Conservation (phyloP, 1,139 yeast genomes). For the Spencermartinsiella ligniputridi region DNA sequence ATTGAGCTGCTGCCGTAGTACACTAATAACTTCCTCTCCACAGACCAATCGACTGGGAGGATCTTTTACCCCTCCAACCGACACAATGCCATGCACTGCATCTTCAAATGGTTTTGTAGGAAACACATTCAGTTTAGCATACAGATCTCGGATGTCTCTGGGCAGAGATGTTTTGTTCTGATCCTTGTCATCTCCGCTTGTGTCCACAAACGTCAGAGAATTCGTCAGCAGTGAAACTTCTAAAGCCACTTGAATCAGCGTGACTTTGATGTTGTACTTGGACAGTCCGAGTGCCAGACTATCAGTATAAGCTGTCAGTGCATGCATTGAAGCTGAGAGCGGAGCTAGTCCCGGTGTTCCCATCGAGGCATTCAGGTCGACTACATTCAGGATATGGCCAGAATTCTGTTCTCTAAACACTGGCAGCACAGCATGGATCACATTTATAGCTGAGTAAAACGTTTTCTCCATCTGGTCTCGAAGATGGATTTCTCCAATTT, state of each 20-base stretch:
- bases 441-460: constrained; percentile 29
- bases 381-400: constrained; percentile 33
- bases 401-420: constrained; percentile 22
- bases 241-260: constrained; percentile 31
- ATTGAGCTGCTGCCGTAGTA: constrained; percentile 28
- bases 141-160: constrained; percentile 20
- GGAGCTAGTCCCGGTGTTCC: constrained; percentile 32
- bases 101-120: constrained; percentile 26
- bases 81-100: constrained; percentile 25
- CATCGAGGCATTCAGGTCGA: constrained; percentile 31
- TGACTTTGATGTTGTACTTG: constrained; percentile 28
- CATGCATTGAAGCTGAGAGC: constrained; percentile 30
- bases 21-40: constrained; percentile 30
- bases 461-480: constrained; percentile 29
- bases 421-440: constrained; percentile 31
- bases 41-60: constrained; percentile 33
- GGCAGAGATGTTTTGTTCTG: constrained; percentile 1
- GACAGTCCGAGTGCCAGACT: constrained; percentile 32
- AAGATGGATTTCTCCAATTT: constrained; percentile 29
- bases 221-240: constrained; percentile 30
- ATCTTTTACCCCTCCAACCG: constrained; percentile 32
- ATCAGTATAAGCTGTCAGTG: constrained; percentile 34
- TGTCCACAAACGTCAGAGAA: constrained; percentile 20
- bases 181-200: constrained; percentile 18
- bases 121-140: constrained; percentile 21